Base-by-base conservation (phyloP, 371 early-diverging fungal genomes). In the Mortierella sp. region DNA sequence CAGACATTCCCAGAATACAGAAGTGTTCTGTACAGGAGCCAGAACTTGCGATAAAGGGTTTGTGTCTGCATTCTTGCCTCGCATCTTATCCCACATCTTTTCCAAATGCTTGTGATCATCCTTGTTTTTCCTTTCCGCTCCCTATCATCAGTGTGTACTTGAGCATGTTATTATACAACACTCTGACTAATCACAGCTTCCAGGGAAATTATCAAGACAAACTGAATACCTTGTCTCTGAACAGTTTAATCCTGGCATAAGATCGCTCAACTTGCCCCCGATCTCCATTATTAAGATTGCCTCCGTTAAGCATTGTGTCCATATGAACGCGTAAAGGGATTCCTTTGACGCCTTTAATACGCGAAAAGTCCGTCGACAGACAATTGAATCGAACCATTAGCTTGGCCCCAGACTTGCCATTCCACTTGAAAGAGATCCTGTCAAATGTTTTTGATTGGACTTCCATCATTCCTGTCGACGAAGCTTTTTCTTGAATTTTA, bases 331-430 rank as follows among this genome's bases (percentile, higher is more conserved):
- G 87, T 64, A 95, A 83, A 15, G 94, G 93, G 42, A 94, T 93
- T 0, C 95, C 95, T 74, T 94, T 95, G 70, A 95, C 93, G 12
- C 95, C 95, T 74, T 95, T 94, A 80, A 94, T 92, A 17, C 93
- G 83, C 22, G 93, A 91, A 70, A 95, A 95, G 64, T 95, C 95
- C 2, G 95, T 95, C 0, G 94, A 94, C 4, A 95, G 77, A 66
- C 93, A 93, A 74, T 93, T 91, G 75, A 95, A 93, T 43, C 89
- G 89, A n/a, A 94, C 67, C 77, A 87, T 86, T 29, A 94, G 79
- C 61, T 91, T 93, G 45, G 93, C 92, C 17, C 93, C 91, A 29
- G 87, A 83, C 28, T 86, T 76, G 2, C 91, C 90, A 63, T 93
- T 88, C 93, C 94, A 93, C 55, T 90, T 89, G 83, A 93, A 91